Evolutionary conservation across 495 filamentous ascomycete genomes (phyloP).

Genomic region (Baudoinia panamericana): DNA sequence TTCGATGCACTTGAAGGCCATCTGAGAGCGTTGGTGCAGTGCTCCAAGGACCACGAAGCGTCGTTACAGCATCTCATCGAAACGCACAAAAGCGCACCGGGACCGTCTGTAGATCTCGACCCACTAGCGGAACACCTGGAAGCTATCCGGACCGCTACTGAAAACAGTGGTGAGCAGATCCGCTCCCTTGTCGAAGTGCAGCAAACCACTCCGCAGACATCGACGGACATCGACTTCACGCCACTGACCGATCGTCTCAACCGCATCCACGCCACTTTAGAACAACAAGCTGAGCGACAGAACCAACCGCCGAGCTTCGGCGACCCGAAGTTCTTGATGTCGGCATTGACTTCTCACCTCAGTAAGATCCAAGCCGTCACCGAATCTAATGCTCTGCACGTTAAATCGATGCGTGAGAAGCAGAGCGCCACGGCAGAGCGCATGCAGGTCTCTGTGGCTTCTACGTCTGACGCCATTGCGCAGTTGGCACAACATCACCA

Average conservation of each 20-base stretch:
- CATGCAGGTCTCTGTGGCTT: slow-evolving; percentile 10
- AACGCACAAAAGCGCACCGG: no score
- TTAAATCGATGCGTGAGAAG: slow-evolving; percentile 10
- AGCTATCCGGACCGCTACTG: slow-evolving; percentile 6
- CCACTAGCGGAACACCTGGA: slow-evolving; percentile 6
- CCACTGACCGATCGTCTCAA: slow-evolving; percentile 50
- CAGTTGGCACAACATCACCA: background rate
- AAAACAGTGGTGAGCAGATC: slow-evolving; percentile 2
- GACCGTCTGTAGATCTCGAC: no score
- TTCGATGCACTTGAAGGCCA: slow-evolving; percentile 1
- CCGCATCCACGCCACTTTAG: slow-evolving; percentile 57
- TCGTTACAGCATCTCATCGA: no score
- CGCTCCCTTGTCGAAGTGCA: slow-evolving; percentile 3
- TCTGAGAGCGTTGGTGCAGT: no score
- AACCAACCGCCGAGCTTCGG: slow-evolving; percentile 3
- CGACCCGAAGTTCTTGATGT: slow-evolving; percentile 16
- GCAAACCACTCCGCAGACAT: background rate
- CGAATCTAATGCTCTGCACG: slow-evolving; percentile 11
- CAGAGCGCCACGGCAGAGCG: slow-evolving; percentile 10
- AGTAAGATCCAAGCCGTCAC: slow-evolving; percentile 17
- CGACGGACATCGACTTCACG: slow-evolving; percentile 11
- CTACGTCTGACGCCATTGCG: slow-evolving; percentile 9
- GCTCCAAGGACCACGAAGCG: no score
- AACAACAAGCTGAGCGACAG: slow-evolving; percentile 22
- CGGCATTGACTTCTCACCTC: slow-evolving; percentile 15